These are phyloP conservation scores for Anaeromyces robustus DNA, from an alignment of 192 early-diverging fungal species.

Conservation along the genomic window DNA sequence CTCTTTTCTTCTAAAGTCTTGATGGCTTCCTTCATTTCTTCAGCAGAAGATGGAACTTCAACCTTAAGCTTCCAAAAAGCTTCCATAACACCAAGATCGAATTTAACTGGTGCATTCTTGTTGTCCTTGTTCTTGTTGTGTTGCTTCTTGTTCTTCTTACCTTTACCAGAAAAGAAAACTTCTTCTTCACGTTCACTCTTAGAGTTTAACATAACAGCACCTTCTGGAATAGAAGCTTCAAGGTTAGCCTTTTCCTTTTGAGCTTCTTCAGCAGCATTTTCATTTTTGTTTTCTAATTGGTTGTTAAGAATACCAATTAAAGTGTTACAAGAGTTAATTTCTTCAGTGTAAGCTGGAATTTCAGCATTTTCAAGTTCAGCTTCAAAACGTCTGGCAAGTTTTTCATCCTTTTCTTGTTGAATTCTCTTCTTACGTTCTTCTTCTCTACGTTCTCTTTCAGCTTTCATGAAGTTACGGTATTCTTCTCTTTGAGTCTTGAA, in stretches of 20 bases:
- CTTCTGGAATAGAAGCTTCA: constrained; percentile 44
- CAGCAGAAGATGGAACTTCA: constrained; percentile 51
- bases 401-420: constrained; percentile 47
- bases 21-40: constrained; percentile 53
- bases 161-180: constrained; percentile 52
- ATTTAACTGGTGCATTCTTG: constrained; percentile 47
- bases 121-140: constrained; percentile 28
- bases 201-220: constrained; percentile 54
- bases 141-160: constrained; percentile 43
- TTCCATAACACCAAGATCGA: constrained; percentile 50
- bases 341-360: constrained; percentile 68
- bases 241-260: constrained; percentile 17
- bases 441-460: constrained; percentile 39
- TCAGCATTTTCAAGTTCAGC: constrained; percentile 73
- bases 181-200: constrained; percentile 62
- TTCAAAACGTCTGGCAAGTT: constrained; percentile 50
- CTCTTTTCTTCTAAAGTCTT: constrained; percentile 53
- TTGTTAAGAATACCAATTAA: constrained; percentile 56
- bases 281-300: constrained; percentile 10
- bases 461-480: background rate
- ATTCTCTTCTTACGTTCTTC: constrained; percentile 52
- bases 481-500: background rate
- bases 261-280: background rate
- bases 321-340: constrained; percentile 69
- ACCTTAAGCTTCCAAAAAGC: constrained; percentile 66